Evolutionary conservation across 108 stramenopile species (phyloP).

Genomic region (Craspedostauros australis): DNA sequence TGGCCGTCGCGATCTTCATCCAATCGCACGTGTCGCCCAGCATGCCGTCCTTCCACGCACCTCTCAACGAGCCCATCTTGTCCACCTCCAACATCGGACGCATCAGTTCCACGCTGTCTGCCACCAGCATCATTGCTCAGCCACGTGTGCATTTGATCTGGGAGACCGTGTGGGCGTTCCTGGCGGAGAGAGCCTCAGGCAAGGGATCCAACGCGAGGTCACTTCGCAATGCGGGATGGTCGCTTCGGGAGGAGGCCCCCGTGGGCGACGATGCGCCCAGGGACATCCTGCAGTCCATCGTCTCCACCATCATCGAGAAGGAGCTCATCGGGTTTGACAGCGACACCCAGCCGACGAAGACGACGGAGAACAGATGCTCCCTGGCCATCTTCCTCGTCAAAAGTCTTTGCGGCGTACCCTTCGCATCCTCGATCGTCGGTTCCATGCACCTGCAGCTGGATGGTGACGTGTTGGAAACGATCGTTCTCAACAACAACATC

Average conservation of each 20-base stretch:
- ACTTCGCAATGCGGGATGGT: background rate
- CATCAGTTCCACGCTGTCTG: constrained; percentile 39
- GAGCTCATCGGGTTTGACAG: constrained; percentile 30
- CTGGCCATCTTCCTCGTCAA: constrained; percentile 51
- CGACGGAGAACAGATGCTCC: constrained; percentile 58
- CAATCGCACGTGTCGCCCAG: constrained; percentile 32
- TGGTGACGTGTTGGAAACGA: constrained; percentile 32
- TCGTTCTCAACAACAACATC: constrained; percentile 37
- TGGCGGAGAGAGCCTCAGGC: constrained; percentile 26
- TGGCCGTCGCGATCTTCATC: constrained; percentile 53
- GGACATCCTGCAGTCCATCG: constrained; percentile 37
- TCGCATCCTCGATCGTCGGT: constrained; percentile 45
- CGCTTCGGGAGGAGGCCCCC: constrained; percentile 24
- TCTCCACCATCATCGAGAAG: constrained; percentile 48
- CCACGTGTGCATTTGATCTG: constrained; percentile 82
- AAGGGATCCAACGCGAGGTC: no score
- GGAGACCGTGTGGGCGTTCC: constrained; percentile 65
- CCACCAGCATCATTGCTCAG: constrained; percentile 54
- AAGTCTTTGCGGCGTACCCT: constrained; percentile 36
- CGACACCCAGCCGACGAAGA: constrained; percentile 19
- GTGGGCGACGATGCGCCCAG: constrained; percentile 16
- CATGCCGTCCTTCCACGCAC: constrained; percentile 28
- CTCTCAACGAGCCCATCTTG: constrained; percentile 45
- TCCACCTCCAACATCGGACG: constrained; percentile 36
- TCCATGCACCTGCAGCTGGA: constrained; percentile 35